Evolutionary conservation across 83 land plant species (phyloP), one percentile per base, ranked within the genome.

Genomic region (Larix sibirica): DNA sequence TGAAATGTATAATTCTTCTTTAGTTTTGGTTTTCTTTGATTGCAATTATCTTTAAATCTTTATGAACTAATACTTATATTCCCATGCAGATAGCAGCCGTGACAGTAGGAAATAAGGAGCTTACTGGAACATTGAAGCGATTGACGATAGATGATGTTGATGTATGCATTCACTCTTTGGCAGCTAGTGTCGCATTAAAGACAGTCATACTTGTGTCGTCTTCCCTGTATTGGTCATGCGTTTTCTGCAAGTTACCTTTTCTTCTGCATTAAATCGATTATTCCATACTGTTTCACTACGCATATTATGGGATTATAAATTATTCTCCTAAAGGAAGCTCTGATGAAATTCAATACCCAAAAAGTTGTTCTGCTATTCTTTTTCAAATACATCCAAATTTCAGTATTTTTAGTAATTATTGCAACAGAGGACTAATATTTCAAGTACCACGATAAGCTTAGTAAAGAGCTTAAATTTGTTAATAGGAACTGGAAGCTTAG

Each of bases 111-210:
- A 87, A 85, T 47, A 85, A 87, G 71, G 89, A 87, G 50, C 78
- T 87, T 50, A 81, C 86, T 61, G 88, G 89, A 62, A 85, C 89
- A 23, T 82, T 87, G 88, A 85, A 85, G 84, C 82, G 79, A 44
- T 81, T 87, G 56, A 87, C 86, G 79, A 77, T 87, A 33, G 88
- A 85, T 81, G 89, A 85, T 60, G 86, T 87, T 79, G 89, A 87
- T 60, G 89, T 87, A 66, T 71, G 87, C 60, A 21, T 81, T 79
- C 54, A 10, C 36, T 16, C 8, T 71, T 7, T 36, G 76, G 24
- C 76, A 71, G 38, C 21, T 38, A 71, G 16, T 71, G 47, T 4
- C 44, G 21, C 18, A 70, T 44, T 38, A 71, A 18, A 18, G 12
- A 33, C 42, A 71, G 58, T 54, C 3, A 12, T 54, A 54, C 10